A percentile compares a stretch with the other conserved stretches of the same genome.
Conservation (phyloP, 805 yeast species). For the Candida sakaeoensis region DNA sequence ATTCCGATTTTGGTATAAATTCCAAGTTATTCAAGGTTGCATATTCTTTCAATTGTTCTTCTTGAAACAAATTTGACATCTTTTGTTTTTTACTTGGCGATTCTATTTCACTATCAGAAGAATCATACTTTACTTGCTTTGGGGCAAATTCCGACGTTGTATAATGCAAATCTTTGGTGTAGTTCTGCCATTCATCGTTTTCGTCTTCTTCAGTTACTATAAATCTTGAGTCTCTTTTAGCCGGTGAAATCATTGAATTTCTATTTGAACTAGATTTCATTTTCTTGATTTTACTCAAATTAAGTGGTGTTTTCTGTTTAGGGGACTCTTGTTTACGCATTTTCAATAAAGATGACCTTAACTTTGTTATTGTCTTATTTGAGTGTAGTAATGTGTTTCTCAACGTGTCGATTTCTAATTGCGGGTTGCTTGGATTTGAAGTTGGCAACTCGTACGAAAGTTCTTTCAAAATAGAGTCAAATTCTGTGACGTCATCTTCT, state of each 20-base stretch:
- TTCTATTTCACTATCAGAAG: constrained; percentile 23
- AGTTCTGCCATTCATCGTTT: constrained; percentile 37
- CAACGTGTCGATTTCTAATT: constrained; percentile 63
- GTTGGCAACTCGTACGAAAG: constrained; percentile 22
- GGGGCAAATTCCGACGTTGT: constrained; percentile 9
- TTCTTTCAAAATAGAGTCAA: constrained; percentile 31
- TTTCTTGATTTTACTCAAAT: constrained; percentile 5
- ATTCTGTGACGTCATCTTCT: constrained; percentile 33
- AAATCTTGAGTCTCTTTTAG: constrained; percentile 33
- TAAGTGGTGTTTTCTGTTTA: constrained; percentile 13
- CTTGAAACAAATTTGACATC: constrained; percentile 25
- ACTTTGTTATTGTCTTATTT: constrained; percentile 55
- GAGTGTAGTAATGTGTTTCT: constrained; percentile 63
- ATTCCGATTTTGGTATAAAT: constrained; percentile 17
- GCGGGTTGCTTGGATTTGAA: constrained; percentile 38
- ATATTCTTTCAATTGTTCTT: constrained; percentile 30
- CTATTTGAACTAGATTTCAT: constrained; percentile 17
- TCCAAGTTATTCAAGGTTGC: constrained; percentile 16
- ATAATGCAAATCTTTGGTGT: constrained; percentile 22
- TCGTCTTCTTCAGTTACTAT: constrained; percentile 27
- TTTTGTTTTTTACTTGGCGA: constrained; percentile 16
- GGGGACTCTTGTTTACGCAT: constrained; percentile 29
- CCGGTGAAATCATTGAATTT: constrained; percentile 28
- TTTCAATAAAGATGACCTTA: constrained; percentile 49
- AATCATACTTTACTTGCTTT: constrained; percentile 13